Base-by-base conservation (phyloP, 352 stramenopile genomes). In the Pythium graminicola region DNA sequence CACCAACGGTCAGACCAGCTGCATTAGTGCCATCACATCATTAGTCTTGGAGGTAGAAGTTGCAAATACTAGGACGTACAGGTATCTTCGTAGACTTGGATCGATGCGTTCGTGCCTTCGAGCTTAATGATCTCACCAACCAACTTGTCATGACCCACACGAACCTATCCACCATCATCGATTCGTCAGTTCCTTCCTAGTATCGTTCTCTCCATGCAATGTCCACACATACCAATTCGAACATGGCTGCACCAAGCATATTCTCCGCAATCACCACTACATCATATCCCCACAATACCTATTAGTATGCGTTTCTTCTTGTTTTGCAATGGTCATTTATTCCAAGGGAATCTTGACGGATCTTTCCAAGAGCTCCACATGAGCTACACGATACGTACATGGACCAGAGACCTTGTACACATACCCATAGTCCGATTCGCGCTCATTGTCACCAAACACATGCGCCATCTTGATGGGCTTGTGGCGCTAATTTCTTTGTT, bases 111-210 rank as follows among this genome's bases (percentile, higher is more conserved):
- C 59, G 98, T 98, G 63, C 97, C 96, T 68, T 99, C 96, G 27
- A 99, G 84, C 83, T 99, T 98, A 62, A 99, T 99, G 67, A 99
- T 99, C 75, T 99, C 97, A 62, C 97, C 97, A 44, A 99, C 97
- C 33, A 99, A 91, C 71, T 99, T 99, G 73, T 97, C 91, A 69
- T 99, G 95, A 17, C 97, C 97, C 36, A 99, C 97, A 75, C 96
- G 92, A 33, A 99, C 95, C 64, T 99, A 81, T 1, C 22, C 9
- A 36, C 31, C 1, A 43, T 31, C 13, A n/a, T 13, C 20, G 7
- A 47, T 20, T 7, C 36, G n/a, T 13, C 11, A 23, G 11, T 13
- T 29, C 28, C 17, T 8, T 33, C 19, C 11, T 45, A 7, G 19
- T 27, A 6, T 22, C 20, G 28, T 8, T 47, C 14, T 31, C 17